Conservation (phyloP, 2,329 filamentous ascomycete species). For the Orbilia brochopaga region DNA sequence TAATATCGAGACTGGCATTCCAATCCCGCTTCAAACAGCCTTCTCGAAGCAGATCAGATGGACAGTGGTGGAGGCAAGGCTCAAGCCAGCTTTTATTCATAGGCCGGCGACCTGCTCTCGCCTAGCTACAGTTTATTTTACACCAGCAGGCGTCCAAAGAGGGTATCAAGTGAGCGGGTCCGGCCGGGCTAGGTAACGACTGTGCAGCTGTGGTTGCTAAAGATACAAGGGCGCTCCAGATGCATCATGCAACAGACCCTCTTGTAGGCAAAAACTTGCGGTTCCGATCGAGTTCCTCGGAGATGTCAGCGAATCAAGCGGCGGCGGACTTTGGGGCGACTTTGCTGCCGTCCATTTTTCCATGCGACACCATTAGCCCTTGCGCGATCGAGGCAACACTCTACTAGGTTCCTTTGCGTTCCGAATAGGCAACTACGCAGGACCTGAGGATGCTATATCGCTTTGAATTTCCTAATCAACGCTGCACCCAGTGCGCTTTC, state of each 20-base stretch:
- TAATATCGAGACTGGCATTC: background rate
- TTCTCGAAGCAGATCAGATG: conserved; percentile 41
- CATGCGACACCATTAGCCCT: background rate
- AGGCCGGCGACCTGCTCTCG: background rate
- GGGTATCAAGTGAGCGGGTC: conserved; percentile 23
- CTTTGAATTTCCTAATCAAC: conserved; percentile 4
- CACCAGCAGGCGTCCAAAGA: conserved; percentile 38
- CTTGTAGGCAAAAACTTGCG: conserved; percentile 14
- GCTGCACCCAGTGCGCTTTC: background rate
- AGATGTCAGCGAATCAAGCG: background rate
- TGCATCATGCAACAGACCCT: conserved; percentile 29
- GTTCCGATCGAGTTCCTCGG: background rate
- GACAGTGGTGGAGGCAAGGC: background rate
- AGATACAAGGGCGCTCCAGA: conserved; percentile 4
- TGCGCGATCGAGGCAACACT: background rate
- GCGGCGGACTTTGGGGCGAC: background rate
- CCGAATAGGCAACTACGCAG: conserved; percentile 6
- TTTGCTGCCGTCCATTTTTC: background rate
- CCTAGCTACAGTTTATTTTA: conserved; percentile 29
- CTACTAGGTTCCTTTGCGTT: background rate
- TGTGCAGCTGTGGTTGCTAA: conserved; percentile 16
- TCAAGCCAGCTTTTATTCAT: background rate
- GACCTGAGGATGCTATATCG: background rate
- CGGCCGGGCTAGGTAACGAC: conserved; percentile 39
- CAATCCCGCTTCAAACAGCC: conserved; percentile 28